Conservation (phyloP, 2,329 filamentous ascomycete genomes). For the Pseudohalonectria lignicola region DNA sequence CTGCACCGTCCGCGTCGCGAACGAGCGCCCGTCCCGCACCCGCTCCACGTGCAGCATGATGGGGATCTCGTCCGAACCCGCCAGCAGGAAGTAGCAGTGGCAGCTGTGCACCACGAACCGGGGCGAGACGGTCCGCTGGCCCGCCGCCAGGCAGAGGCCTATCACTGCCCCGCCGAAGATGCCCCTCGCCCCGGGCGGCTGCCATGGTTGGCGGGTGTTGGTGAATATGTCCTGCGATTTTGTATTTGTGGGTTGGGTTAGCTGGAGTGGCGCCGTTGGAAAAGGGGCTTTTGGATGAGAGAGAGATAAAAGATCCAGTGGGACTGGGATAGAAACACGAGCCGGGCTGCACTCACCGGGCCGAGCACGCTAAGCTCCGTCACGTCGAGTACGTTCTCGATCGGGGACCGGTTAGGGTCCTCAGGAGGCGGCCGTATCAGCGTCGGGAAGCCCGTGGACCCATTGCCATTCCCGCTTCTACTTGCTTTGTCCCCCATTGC, state of each 20-base stretch:
- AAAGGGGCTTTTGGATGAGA: too few relatives aligned
- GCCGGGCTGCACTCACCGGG: conserved; percentile 58
- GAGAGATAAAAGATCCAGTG: too few relatives aligned
- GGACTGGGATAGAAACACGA: too few relatives aligned
- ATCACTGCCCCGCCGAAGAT: conserved; percentile 93
- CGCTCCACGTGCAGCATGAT: conserved; percentile 93
- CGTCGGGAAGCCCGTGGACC: conserved; percentile 25
- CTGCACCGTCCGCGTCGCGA: conserved; percentile 90
- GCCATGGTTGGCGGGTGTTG: conserved; percentile 85
- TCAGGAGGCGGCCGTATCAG: conserved; percentile 66
- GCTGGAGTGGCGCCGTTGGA: too few relatives aligned
- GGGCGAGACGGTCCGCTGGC: conserved; percentile 72
- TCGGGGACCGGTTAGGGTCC: conserved; percentile 62
- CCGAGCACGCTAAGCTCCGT: conserved; percentile 68
- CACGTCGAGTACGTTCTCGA: conserved; percentile 84
- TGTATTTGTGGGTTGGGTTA: too few relatives aligned
- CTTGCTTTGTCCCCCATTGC: too few relatives aligned
- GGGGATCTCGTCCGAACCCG: conserved; percentile 73
- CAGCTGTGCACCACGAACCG: conserved; percentile 86
- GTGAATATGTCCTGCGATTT: conserved; percentile 93
- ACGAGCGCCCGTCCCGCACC: conserved; percentile 81
- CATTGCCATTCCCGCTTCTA: neutral
- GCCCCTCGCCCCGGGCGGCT: conserved; percentile 80
- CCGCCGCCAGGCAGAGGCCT: conserved; percentile 79
- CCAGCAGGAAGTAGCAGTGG: conserved; percentile 98